Evolutionary conservation across 2,329 filamentous ascomycete species (phyloP).

Genomic region (Diaporthe sp.): DNA sequence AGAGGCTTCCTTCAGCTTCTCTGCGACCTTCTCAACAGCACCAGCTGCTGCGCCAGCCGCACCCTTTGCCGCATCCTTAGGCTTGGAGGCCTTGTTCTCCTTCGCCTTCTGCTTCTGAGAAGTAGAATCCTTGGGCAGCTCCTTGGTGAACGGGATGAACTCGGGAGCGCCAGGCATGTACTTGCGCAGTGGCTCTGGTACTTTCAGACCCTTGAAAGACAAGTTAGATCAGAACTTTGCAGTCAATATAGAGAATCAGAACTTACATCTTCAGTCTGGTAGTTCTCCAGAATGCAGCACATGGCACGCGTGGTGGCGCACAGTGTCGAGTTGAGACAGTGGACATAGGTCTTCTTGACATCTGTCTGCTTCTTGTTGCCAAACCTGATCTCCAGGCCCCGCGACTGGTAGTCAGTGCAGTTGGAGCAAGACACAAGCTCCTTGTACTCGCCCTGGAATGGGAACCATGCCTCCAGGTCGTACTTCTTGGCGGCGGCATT

Average conservation of each 20-base stretch:
- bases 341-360: constrained; percentile 91
- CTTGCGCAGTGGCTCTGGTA: constrained; percentile 87
- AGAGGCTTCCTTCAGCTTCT: constrained; percentile 48
- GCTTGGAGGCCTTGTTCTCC: constrained; percentile 44
- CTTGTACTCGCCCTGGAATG: constrained; percentile 97
- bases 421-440: constrained; percentile 98
- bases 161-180: constrained; percentile 92
- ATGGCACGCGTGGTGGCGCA: constrained; percentile 88
- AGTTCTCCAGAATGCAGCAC: constrained; percentile 97
- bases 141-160: constrained; percentile 90
- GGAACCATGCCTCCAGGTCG: constrained; percentile 97
- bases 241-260: constrained; percentile 36
- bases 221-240: constrained; percentile 29
- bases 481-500: constrained; percentile 90
- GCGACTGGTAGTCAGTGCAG: constrained; percentile 97
- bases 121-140: constrained; percentile 78
- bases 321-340: constrained; percentile 79
- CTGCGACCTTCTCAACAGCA: constrained; percentile 46
- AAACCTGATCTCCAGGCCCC: constrained; percentile 92
- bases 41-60: constrained; percentile 42
- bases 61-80: constrained; percentile 43
- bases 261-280: constrained; percentile 86
- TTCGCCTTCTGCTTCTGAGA: constrained; percentile 45
- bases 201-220: constrained; percentile 73
- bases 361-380: constrained; percentile 90